A percentile compares a stretch with the other conserved stretches of the same genome.
These are phyloP conservation scores for Exophiala spinifera DNA, from an alignment of 2,329 filamentous ascomycete genomes.

Conservation along the genomic window DNA sequence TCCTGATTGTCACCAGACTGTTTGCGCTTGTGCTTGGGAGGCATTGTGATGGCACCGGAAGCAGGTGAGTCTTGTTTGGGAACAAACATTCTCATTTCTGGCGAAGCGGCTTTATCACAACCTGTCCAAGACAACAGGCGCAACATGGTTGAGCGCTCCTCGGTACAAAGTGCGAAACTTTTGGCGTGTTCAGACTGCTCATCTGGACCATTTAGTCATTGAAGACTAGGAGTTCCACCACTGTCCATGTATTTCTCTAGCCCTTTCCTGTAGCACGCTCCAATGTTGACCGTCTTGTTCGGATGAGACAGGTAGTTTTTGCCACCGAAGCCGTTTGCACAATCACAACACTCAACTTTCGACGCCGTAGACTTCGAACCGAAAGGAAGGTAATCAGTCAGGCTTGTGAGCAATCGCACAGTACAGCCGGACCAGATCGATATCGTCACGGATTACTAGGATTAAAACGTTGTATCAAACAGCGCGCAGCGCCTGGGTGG, in stretches of 20 bases:
- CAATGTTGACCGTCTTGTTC: too few relatives aligned
- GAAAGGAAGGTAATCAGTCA: background rate
- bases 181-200: conserved; percentile 7
- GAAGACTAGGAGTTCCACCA: conserved; percentile 7
- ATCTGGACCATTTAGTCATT: conserved; percentile 23
- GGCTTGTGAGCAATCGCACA: background rate
- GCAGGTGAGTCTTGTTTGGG: conserved; percentile 32
- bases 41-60: conserved; percentile 10
- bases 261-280: background rate
- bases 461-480: conserved; percentile 14
- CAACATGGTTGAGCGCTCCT: conserved; percentile 40
- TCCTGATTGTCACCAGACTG: conserved; percentile 32
- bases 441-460: conserved; percentile 18
- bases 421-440: background rate
- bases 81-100: conserved; percentile 45
- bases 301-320: too few relatives aligned
- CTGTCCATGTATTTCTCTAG: conserved; percentile 18
- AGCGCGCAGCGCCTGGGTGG: conserved; percentile 21
- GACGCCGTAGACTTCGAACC: background rate
- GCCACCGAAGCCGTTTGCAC: too few relatives aligned
- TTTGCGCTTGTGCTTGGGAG: conserved; percentile 55
- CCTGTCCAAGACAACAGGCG: conserved; percentile 48
- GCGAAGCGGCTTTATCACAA: conserved; percentile 45
- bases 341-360: too few relatives aligned
- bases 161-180: conserved; percentile 4